Percentiles rank a stretch among this genome's conserved stretches.
Conservation (phyloP, 352 stramenopile genomes). For the Phytophthora citricola region DNA sequence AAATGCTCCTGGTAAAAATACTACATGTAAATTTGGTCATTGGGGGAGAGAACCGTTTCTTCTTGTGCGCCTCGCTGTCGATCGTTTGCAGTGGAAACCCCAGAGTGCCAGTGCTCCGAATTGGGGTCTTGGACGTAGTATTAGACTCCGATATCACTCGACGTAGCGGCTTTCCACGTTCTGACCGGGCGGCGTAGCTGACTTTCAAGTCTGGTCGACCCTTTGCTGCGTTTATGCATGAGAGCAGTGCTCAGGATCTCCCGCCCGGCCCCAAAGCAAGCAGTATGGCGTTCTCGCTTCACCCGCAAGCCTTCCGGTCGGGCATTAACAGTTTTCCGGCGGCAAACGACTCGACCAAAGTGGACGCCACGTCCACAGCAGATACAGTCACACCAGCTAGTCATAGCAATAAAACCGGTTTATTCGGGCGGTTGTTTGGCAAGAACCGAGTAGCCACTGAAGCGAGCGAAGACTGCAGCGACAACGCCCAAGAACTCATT, state of each 20-base stretch:
- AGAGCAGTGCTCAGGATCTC: constrained; percentile 20
- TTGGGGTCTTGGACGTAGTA: not conserved
- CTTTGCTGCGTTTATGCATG: constrained; percentile 40
- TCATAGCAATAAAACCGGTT: not conserved
- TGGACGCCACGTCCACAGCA: constrained; percentile 25
- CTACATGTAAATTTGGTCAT: constrained; percentile 2
- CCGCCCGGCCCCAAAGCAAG: constrained; percentile 23
- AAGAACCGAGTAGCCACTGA: constrained; percentile 18
- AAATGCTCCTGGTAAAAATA: constrained; percentile 27
- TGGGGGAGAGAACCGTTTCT: constrained; percentile 7
- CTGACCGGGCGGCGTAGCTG: constrained; percentile 10
- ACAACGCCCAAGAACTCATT: constrained; percentile 16
- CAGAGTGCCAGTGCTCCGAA: constrained; percentile 6
- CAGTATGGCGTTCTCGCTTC: constrained; percentile 29
- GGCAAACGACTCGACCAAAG: constrained; percentile 19
- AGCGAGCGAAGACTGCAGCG: not conserved
- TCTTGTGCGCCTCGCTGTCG: constrained; percentile 16
- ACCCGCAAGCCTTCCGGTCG: constrained; percentile 22
- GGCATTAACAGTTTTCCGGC: constrained; percentile 16
- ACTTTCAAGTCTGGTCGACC: not conserved
- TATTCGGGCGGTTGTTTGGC: constrained; percentile 21
- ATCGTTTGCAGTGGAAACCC: constrained; percentile 17
- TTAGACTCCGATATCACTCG: no score
- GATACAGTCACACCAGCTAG: not conserved
- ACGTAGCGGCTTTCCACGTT: constrained; percentile 6